These are phyloP conservation scores for Cenchrus purpureus DNA, from an alignment of 176 grass and related monocot species.

Conservation along the genomic window DNA sequence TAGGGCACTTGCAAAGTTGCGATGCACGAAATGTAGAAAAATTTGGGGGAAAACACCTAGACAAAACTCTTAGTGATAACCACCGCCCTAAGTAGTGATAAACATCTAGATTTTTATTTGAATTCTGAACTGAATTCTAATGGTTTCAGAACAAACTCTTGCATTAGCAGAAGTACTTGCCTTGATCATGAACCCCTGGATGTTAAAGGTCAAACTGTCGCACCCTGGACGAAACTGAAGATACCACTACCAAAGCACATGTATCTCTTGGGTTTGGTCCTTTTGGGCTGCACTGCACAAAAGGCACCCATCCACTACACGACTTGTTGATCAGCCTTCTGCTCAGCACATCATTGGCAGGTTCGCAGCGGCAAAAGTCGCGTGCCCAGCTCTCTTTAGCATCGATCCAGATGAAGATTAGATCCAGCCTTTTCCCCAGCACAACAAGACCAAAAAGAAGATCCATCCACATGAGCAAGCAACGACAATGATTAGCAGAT, in stretches of 20 bases:
- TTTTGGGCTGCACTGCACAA: slow-evolving; percentile 17
- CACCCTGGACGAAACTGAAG: too few relatives aligned
- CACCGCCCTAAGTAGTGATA: too few relatives aligned
- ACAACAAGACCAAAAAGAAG: slow-evolving; percentile 42
- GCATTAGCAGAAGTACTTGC: too few relatives aligned
- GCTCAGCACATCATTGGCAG: slow-evolving; percentile 42
- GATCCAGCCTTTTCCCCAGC: slow-evolving; percentile 18
- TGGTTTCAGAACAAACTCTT: too few relatives aligned
- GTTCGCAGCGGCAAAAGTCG: slow-evolving; percentile 20
- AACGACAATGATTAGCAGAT: slow-evolving; percentile 43
- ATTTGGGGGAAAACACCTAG: too few relatives aligned
- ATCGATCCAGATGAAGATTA: slow-evolving; percentile 38
- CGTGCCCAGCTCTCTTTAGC: slow-evolving; percentile 19
- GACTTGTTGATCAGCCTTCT: slow-evolving; percentile 44
- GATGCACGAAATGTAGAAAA: too few relatives aligned
- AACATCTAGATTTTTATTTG: too few relatives aligned
- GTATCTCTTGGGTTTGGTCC: slow-evolving; percentile 19
- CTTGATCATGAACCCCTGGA: too few relatives aligned
- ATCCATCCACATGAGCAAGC: slow-evolving; percentile 37
- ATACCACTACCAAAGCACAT: not conserved
- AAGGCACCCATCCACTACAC: slow-evolving; percentile 40
- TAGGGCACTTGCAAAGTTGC: too few relatives aligned
- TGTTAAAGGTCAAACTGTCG: too few relatives aligned
- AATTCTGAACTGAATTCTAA: too few relatives aligned
- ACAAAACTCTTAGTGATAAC: too few relatives aligned